Evolutionary conservation across 257 asterid species (phyloP), one percentile per base, ranked within the genome.

Genomic region (Solanum ossicruentum): DNA sequence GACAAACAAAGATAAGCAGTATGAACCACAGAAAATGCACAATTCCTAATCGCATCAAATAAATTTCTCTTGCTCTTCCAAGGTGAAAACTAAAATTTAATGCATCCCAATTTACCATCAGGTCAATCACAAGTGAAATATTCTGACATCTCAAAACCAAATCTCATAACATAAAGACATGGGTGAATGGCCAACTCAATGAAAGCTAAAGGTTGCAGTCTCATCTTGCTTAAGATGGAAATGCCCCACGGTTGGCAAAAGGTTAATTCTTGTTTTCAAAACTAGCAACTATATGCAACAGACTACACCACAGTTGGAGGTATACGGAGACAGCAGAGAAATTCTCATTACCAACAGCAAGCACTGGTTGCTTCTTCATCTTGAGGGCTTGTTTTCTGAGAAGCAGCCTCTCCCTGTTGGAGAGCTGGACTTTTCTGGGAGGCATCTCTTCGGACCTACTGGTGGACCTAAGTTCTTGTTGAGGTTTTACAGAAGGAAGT

Each of bases 401-500:
- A 86, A 92, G 92, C 84, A 97, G 93, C 89, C 99, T 92, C 93
- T 97, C 98, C 90, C 85, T 94, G 86, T 97, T 97, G 83, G 98
- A 93, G 80, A 97, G 98, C 69, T 85, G 93, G 81, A 87, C 39
- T 58, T 89, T 85, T 89, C 88, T 87, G 20, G 72, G 82, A 86
- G 93, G 85, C 83, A 65, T 78, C 83, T 72, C 45, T 15, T 43
- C 80, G 45, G 89, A 83, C 84, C 63, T 84, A 83, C 85, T 89
- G 21, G 45, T 47, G 83, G 86, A 77, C 82, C 84, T 86, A 87
- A 88, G 88, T 73, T 89, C 81, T 60, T 84, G 73, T 78, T 85
- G 86, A 71, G 87, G 72, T 72, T 86, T 87, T 75, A 70, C 84
- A 82, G 82, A 83, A 69, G 83, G 87, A 84, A 56, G 86, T 54